A percentile compares a stretch with the other conserved stretches of the same genome.
Evolutionary conservation across 495 filamentous ascomycete genomes (phyloP).

Genomic region (Viridothelium virens): DNA sequence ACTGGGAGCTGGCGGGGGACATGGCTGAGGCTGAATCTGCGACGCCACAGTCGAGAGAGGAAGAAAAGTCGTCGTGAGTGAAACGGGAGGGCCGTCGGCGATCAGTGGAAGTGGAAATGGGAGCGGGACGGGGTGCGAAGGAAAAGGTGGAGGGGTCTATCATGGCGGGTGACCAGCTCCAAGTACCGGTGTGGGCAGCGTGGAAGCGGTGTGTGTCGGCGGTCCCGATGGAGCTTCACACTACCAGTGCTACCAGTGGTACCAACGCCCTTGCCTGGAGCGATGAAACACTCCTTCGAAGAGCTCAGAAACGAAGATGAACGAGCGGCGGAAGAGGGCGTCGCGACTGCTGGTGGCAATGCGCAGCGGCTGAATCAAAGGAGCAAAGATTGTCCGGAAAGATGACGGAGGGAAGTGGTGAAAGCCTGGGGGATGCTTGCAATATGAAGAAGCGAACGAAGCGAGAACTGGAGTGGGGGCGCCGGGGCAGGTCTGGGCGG

Average conservation of each 20-base stretch:
- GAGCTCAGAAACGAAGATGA: neutral
- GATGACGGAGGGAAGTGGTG: neutral
- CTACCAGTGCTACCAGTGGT: too few relatives aligned
- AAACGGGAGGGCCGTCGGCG: neutral
- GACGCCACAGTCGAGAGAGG: neutral
- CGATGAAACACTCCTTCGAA: neutral
- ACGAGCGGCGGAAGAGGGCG: neutral
- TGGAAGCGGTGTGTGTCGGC: neutral
- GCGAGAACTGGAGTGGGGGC: neutral
- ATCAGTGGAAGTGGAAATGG: neutral
- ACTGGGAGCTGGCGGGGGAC: slow-evolving; percentile 1
- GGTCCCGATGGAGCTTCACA: neutral
- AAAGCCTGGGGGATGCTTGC: slow-evolving; percentile 11
- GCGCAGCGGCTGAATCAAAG: neutral
- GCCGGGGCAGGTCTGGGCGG: too few relatives aligned
- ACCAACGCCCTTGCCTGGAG: neutral
- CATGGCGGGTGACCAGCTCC: slow-evolving; percentile 9
- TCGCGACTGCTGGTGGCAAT: neutral
- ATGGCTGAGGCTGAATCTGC: slow-evolving; percentile 1
- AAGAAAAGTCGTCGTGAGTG: neutral
- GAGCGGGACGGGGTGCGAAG: slow-evolving; percentile 4
- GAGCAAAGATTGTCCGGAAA: slow-evolving; percentile 9
- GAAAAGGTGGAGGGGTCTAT: slow-evolving; percentile 6
- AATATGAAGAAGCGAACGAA: slow-evolving; percentile 11
- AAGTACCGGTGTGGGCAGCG: slow-evolving; percentile 8